Evolutionary conservation across 2,329 filamentous ascomycete genomes (phyloP).

Genomic region (Thelonectria discophora): DNA sequence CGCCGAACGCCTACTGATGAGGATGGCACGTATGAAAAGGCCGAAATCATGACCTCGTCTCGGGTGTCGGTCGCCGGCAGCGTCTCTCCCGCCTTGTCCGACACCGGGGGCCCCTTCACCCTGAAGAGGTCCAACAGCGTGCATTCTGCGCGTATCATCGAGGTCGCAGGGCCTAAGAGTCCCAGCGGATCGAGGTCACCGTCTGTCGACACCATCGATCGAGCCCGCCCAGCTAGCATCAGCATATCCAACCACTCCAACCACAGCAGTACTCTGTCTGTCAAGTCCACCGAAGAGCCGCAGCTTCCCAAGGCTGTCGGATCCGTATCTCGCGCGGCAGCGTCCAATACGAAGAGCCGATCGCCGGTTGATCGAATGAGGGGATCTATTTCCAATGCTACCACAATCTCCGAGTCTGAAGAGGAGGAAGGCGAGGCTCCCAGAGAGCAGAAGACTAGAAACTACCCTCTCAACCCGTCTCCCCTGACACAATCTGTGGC

Average conservation of each 20-base stretch:
- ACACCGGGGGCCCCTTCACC: constrained; percentile 52
- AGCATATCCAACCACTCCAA: constrained; percentile 49
- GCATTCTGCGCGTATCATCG: constrained; percentile 66
- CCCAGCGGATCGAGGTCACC: constrained; percentile 59
- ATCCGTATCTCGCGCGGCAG: constrained; percentile 35
- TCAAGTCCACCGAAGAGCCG: constrained; percentile 51
- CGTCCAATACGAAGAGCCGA: constrained; percentile 38
- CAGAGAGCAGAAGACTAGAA: constrained; percentile 34
- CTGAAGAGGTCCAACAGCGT: constrained; percentile 57
- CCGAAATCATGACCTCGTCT: constrained; percentile 65
- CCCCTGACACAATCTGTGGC: constrained; percentile 38
- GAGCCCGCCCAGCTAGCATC: constrained; percentile 51
- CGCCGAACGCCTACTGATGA: constrained; percentile 45
- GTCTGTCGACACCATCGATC: constrained; percentile 57
- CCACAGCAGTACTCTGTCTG: constrained; percentile 51
- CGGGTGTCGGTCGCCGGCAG: constrained; percentile 64
- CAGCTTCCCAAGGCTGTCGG: constrained; percentile 39
- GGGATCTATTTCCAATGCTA: constrained; percentile 40
- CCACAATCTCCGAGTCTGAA: constrained; percentile 57
- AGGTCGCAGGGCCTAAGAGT: constrained; percentile 63
- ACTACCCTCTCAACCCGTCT: constrained; percentile 38
- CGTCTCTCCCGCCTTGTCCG: constrained; percentile 59
- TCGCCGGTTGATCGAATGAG: constrained; percentile 47
- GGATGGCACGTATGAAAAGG: constrained; percentile 64
- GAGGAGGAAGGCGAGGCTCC: constrained; percentile 44